These are phyloP conservation scores for Agastache rugosa DNA, from an alignment of 257 asterid species.

Conservation along the genomic window DNA sequence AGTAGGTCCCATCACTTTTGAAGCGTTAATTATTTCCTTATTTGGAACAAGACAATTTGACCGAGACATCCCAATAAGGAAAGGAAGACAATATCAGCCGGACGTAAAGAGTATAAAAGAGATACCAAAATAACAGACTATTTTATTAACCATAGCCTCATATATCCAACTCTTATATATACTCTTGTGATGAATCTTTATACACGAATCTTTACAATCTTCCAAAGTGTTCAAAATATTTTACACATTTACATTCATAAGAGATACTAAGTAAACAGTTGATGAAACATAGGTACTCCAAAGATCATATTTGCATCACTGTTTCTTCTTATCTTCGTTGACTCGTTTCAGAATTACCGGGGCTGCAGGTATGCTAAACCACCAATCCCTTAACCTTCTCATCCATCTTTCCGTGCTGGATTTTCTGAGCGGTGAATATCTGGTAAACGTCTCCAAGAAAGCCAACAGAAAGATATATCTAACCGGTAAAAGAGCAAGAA, in stretches of 20 bases:
- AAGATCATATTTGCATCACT: slow-evolving; percentile 40
- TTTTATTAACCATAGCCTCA: no score
- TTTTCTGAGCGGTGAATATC: slow-evolving; percentile 76
- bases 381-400: slow-evolving; percentile 89
- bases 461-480: slow-evolving; percentile 52
- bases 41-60: no score
- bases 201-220: not conserved
- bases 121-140: no score
- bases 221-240: not conserved
- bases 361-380: slow-evolving; percentile 98
- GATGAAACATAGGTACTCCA: not conserved
- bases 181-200: not conserved
- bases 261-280: not conserved
- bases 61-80: no score
- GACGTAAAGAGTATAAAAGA: no score
- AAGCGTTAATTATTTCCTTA: no score
- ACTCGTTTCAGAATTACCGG: slow-evolving; percentile 70
- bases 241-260: slow-evolving; percentile 34
- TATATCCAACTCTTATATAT: no score
- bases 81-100: no score
- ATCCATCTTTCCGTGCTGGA: slow-evolving; percentile 80
- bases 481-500: slow-evolving; percentile 66
- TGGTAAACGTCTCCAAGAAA: slow-evolving; percentile 71
- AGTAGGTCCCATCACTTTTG: no score
- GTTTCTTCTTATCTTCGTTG: slow-evolving; percentile 76